Percentiles rank a stretch among this genome's conserved stretches.
Conservation (phyloP, 192 early-diverging fungal species). For the Linnemannia zychae region DNA sequence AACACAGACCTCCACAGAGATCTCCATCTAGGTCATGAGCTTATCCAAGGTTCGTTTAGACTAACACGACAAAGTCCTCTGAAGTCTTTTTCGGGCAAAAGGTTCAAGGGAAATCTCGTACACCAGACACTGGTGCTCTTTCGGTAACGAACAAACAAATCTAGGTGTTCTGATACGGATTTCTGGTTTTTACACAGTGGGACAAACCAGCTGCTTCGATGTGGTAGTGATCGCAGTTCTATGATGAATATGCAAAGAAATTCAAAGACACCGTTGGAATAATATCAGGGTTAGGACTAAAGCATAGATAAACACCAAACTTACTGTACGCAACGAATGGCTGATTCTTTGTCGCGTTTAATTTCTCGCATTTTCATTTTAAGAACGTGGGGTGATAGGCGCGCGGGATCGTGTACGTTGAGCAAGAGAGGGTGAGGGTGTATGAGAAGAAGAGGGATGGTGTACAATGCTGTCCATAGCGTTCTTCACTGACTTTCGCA, state of each 20-base stretch:
- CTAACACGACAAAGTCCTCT: slow-evolving; percentile 19
- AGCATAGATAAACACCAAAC: not conserved
- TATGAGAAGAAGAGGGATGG: no score
- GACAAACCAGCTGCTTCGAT: slow-evolving; percentile 18
- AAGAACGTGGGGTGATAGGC: no score
- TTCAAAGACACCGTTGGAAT: not conserved
- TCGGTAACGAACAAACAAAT: slow-evolving; percentile 11
- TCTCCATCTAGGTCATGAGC: slow-evolving; percentile 15
- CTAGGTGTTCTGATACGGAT: slow-evolving; percentile 6
- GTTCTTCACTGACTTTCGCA: no score
- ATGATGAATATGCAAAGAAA: slow-evolving; percentile 4
- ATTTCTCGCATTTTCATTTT: no score
- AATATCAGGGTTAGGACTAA: not conserved
- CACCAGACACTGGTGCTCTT: slow-evolving; percentile 7
- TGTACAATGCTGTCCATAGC: no score
- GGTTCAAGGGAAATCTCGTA: slow-evolving; percentile 13
- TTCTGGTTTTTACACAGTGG: slow-evolving; percentile 13
- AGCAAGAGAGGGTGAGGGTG: no score
- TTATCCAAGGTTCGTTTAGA: slow-evolving; percentile 19
- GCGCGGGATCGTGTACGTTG: no score
- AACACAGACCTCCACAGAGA: not conserved
- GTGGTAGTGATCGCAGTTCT: slow-evolving; percentile 19
- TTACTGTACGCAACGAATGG: slow-evolving; percentile 23
- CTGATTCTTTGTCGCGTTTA: no score
- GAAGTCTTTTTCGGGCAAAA: slow-evolving; percentile 4